A percentile compares a stretch with the other conserved stretches of the same genome.
These are phyloP conservation scores for Takashimella koratensis DNA, from an alignment of 1,284 basidiomycete genomes.

Conservation along the genomic window DNA sequence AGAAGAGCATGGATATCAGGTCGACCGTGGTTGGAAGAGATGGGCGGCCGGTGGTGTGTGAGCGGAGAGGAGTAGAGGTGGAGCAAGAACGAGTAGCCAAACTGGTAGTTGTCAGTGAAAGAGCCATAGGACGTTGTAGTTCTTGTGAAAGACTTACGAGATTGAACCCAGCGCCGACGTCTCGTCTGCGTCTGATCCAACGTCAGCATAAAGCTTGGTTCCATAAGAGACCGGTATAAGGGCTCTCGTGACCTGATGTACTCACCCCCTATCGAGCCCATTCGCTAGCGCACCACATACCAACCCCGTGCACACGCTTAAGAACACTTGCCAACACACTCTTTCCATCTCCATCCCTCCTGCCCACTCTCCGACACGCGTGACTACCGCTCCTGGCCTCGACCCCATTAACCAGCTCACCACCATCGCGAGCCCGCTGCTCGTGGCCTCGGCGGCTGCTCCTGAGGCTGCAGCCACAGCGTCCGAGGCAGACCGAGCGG, in stretches of 20 bases:
- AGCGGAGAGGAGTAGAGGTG: constrained; percentile 48
- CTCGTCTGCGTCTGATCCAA: constrained; percentile 27
- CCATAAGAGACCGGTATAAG: too few species aligned
- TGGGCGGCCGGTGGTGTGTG: constrained; percentile 38
- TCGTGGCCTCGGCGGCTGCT: too few species aligned
- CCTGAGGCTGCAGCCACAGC: background rate
- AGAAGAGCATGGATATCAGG: constrained; percentile 46
- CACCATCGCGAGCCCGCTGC: too few species aligned
- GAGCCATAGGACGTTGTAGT: constrained; percentile 1
- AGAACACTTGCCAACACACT: constrained; percentile 46
- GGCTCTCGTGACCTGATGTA: background rate
- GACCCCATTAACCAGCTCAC: too few species aligned
- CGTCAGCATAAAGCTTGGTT: constrained; percentile 10
- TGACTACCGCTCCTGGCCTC: too few species aligned
- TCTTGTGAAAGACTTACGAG: constrained; percentile 26
- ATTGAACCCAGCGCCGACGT: constrained; percentile 43
- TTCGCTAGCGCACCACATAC: constrained; percentile 38
- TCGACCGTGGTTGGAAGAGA: constrained; percentile 24
- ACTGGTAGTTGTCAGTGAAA: constrained; percentile 14
- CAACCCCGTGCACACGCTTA: constrained; percentile 41
- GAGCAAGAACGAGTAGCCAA: constrained; percentile 42
- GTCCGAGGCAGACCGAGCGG: background rate
- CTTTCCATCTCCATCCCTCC: constrained; percentile 39
- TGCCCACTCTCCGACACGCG: constrained; percentile 28
- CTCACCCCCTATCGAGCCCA: constrained; percentile 40